Base-by-base conservation (phyloP, 192 early-diverging fungal genomes). In the Dissophora globulifera region DNA sequence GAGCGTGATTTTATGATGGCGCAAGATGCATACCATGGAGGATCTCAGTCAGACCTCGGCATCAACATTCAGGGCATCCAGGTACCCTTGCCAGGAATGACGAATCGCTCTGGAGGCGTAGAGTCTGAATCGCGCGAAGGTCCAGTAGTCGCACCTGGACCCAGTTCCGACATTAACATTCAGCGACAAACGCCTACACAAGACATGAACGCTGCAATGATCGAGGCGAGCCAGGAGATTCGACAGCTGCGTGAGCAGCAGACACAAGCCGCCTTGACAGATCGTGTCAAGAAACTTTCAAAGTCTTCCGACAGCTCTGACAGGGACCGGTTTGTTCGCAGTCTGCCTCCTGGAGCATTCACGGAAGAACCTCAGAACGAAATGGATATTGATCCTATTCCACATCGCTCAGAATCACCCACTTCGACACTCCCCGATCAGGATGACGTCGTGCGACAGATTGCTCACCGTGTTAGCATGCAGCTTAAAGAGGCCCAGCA, bases 261-360 rank as follows among this genome's bases (percentile, higher is more conserved):
- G 29, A 67, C 63, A 0, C 72, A 76, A n/a, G 63, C 72, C 6
- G 72, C 72, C 2, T 19, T 76, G 35, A 67, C 72, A 1, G 72
- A 76, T 51, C 62, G 72, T 4, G 72, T 76, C 4, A 76, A 76
- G 51, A 33, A 42, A 41, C 64, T 76, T 30, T 76, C 72, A n/a
- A 76, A 67, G 38, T 62, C 63, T 4, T 76, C 72, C 5, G 72
- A 76, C 22, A 60, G 64, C 33, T 66, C 62, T 46, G 72, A 76
- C 17, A 59, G 72, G 26, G 72, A 76, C 9, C 72, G 72, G 7
- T 76, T 76, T 62, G 72, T 76, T 4, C 72, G 72, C 19, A 67
- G 63, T 20, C 43, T 76, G 31, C 72, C 72, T 15, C 72, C 72
- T 13, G 63, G 63, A 42, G 50, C 58, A 5, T 60, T 60, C 20